Conservation (phyloP, 2,329 filamentous ascomycete species). For the Didymella exigua region DNA sequence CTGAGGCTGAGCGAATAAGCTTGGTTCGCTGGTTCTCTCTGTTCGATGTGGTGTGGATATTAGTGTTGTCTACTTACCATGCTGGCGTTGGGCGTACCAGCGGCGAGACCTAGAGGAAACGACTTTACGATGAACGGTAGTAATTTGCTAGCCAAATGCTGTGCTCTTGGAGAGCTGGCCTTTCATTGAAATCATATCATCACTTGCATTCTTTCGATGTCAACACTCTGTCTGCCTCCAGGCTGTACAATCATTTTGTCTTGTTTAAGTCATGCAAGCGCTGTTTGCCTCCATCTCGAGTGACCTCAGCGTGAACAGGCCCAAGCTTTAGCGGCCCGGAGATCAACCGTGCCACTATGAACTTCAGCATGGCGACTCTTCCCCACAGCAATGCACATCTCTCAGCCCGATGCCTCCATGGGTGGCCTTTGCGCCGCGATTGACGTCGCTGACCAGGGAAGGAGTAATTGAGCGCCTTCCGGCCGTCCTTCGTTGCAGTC, state of each 20-base stretch:
- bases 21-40: conserved; percentile 5
- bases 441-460: conserved; percentile 31
- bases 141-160: conserved; percentile 37
- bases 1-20: conserved; percentile 19
- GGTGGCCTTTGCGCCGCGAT: conserved; percentile 45
- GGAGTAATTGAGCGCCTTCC: conserved; percentile 36
- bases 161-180: conserved; percentile 25
- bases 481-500: conserved; percentile 32
- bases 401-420: conserved; percentile 51
- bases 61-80: conserved; percentile 9
- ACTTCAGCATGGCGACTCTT: conserved; percentile 26
- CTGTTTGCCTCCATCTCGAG: neutral
- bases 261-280: neutral
- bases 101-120: conserved; percentile 36
- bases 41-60: conserved; percentile 15
- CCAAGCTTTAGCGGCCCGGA: conserved; percentile 26
- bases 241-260: neutral
- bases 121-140: conserved; percentile 36
- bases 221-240: neutral
- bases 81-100: conserved; percentile 10
- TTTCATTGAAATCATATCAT: conserved; percentile 33
- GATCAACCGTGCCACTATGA: conserved; percentile 35
- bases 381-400: conserved; percentile 32
- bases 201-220: conserved; percentile 13
- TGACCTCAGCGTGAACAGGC: conserved; percentile 6